Conservation (phyloP, 1,284 basidiomycete species). For the Ustilago vetiveriae region DNA sequence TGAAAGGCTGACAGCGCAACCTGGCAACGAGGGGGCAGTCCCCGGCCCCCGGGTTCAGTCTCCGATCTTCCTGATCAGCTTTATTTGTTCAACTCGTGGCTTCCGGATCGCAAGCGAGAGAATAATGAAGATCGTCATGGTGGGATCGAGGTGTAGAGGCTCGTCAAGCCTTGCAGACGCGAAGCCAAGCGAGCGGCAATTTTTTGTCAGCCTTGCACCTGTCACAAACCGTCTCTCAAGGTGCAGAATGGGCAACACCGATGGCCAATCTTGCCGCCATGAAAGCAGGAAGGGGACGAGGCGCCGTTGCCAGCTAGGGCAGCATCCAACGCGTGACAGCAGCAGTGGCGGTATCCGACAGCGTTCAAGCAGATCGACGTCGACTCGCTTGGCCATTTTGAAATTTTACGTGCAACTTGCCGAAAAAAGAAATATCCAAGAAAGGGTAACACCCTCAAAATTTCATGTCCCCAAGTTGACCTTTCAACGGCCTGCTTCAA, state of each 20-base stretch:
- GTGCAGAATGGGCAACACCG: too few species aligned
- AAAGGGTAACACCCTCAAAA: conserved; percentile 7
- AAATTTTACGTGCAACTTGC: too few species aligned
- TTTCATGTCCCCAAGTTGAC: too few species aligned
- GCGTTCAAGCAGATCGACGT: neutral
- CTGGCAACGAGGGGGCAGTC: conserved; percentile 16
- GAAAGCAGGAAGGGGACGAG: too few species aligned
- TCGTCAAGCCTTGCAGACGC: neutral
- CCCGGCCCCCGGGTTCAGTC: conserved; percentile 3
- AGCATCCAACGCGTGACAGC: conserved; percentile 1
- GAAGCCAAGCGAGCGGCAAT: conserved; percentile 1
- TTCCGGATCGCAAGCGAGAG: conserved; percentile 2
- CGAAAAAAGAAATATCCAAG: too few species aligned
- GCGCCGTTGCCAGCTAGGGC: neutral
- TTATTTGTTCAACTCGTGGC: neutral
- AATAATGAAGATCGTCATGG: conserved; percentile 7
- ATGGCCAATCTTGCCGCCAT: too few species aligned
- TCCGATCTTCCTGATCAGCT: conserved; percentile 2
- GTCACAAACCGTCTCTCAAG: too few species aligned
- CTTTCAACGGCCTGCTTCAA: too few species aligned
- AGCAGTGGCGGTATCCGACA: conserved; percentile 3
- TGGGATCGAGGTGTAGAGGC: neutral
- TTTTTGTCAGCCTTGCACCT: neutral
- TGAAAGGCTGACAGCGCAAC: conserved; percentile 3
- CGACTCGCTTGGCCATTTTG: neutral